These are phyloP conservation scores for Pleurotus sapidus DNA, from an alignment of 768 basidiomycete genomes.

Conservation along the genomic window DNA sequence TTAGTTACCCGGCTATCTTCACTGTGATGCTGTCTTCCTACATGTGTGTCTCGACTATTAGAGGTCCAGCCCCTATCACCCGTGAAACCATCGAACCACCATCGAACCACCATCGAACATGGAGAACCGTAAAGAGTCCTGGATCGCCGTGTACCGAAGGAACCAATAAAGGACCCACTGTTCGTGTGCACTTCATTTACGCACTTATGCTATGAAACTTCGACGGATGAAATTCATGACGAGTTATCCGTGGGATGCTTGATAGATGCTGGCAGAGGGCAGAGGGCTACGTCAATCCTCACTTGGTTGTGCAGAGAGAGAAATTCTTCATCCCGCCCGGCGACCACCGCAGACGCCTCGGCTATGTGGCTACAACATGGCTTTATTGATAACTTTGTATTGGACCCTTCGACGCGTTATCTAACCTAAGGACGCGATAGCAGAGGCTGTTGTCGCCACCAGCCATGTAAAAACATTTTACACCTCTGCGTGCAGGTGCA, in stretches of 20 bases:
- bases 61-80: constrained; percentile 2
- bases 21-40: not conserved
- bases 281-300: not conserved
- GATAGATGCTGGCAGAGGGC: constrained; percentile 2
- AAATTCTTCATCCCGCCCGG: not conserved
- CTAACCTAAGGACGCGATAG: not conserved
- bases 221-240: not conserved
- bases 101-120: too few relatives aligned
- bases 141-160: constrained; percentile 2
- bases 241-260: not conserved
- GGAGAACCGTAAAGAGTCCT: too few relatives aligned
- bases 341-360: too few relatives aligned
- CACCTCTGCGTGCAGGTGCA: not conserved
- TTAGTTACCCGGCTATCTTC: too few relatives aligned
- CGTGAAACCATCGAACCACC: not conserved
- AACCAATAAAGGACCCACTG: not conserved
- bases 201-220: not conserved
- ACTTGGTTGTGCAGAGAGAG: not conserved
- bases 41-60: not conserved
- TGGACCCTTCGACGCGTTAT: too few relatives aligned
- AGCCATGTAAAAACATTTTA: constrained; percentile 4
- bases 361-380: too few relatives aligned
- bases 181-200: not conserved
- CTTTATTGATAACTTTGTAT: too few relatives aligned
- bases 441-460: not conserved